A percentile compares a stretch with the other conserved stretches of the same genome.
These are phyloP conservation scores for Nicotiana attenuata DNA, from an alignment of 257 asterid species.

Conservation along the genomic window DNA sequence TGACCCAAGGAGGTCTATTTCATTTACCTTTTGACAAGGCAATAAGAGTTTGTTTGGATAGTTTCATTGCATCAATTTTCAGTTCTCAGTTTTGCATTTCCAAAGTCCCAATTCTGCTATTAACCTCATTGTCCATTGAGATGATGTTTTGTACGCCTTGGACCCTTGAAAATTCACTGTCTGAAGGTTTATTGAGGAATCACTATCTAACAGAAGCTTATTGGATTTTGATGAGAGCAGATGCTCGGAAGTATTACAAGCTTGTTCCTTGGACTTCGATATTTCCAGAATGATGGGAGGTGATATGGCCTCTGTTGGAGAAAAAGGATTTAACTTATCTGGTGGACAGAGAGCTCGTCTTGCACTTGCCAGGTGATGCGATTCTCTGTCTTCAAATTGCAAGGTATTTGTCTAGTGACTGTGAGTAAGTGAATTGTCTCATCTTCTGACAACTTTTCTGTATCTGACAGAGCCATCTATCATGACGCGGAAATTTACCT, in stretches of 20 bases:
- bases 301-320: slow-evolving; percentile 83
- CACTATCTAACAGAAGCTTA: background rate
- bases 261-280: slow-evolving; percentile 70
- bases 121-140: background rate
- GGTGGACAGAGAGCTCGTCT: slow-evolving; percentile 95
- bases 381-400: background rate
- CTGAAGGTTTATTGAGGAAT: background rate
- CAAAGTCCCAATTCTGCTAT: slow-evolving; percentile 1
- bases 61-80: background rate
- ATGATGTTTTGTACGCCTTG: slow-evolving; percentile 2
- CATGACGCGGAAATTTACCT: slow-evolving; percentile 57
- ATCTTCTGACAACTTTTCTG: slow-evolving; percentile 13
- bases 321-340: slow-evolving; percentile 82
- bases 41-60: background rate
- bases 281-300: slow-evolving; percentile 85
- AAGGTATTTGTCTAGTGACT: slow-evolving; percentile 8
- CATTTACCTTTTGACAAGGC: background rate
- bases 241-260: slow-evolving; percentile 59
- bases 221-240: slow-evolving; percentile 32
- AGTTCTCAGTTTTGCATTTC: background rate
- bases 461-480: slow-evolving; percentile 69
- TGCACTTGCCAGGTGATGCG: slow-evolving; percentile 78
- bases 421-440: background rate
- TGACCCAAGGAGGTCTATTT: slow-evolving; percentile 52
- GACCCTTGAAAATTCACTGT: background rate